These are phyloP conservation scores for Talaromyces verruculosus DNA, from an alignment of 2,329 filamentous ascomycete species.

Conservation along the genomic window DNA sequence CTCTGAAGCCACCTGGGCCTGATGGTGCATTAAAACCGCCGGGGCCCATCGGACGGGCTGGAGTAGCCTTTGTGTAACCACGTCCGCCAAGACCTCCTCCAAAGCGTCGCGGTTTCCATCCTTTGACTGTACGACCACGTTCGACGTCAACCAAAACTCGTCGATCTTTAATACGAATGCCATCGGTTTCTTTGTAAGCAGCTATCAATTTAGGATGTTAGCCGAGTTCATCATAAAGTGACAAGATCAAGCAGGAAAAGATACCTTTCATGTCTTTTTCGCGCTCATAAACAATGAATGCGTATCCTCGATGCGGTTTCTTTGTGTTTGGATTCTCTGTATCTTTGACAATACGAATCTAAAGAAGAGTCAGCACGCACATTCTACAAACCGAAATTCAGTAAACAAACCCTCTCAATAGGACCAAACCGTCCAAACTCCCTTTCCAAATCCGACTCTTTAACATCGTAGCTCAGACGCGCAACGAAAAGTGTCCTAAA, in stretches of 20 bases:
- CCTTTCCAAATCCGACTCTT: constrained; percentile 83
- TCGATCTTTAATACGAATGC: constrained; percentile 87
- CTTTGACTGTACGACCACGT: constrained; percentile 87
- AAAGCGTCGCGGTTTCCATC: constrained; percentile 87
- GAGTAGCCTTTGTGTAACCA: constrained; percentile 81
- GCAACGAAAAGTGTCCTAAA: constrained; percentile 95
- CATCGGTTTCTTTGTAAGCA: constrained; percentile 85
- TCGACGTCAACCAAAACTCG: constrained; percentile 94
- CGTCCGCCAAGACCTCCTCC: constrained; percentile 90
- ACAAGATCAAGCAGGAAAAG: too few relatives aligned
- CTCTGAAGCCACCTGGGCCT: constrained; percentile 58
- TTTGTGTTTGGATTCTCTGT: constrained; percentile 77
- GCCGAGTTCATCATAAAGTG: too few relatives aligned
- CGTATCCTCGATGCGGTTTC: constrained; percentile 84
- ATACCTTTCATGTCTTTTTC: constrained; percentile 98
- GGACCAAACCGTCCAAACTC: constrained; percentile 93
- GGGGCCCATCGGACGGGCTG: constrained; percentile 68
- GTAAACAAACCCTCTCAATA: constrained; percentile 74
- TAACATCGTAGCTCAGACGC: constrained; percentile 83
- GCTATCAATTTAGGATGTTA: constrained; percentile 54
- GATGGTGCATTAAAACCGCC: constrained; percentile 57
- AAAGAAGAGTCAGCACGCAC: constrained; percentile 19
- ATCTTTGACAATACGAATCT: constrained; percentile 87
- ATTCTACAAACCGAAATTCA: background rate
- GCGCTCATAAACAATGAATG: constrained; percentile 93